Conservation (phyloP, 108 stramenopile genomes). For the Poteriospumella lacustris region DNA sequence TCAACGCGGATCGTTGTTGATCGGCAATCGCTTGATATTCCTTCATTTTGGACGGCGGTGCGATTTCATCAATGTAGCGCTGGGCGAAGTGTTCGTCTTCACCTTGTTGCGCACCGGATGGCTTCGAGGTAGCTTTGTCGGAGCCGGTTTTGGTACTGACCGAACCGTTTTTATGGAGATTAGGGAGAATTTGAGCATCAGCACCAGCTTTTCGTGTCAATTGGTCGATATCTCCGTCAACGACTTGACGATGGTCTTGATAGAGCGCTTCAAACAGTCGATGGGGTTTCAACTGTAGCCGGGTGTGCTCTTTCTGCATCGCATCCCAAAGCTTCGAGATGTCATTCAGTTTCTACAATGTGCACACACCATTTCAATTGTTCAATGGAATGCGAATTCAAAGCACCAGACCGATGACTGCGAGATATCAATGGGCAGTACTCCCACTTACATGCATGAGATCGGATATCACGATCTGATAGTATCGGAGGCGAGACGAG, state of each 20-base stretch:
- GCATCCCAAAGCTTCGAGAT: not conserved
- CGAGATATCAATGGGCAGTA: not conserved
- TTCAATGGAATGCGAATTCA: not conserved
- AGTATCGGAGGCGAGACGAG: not conserved
- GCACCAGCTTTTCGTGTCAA: not conserved
- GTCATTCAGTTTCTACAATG: not conserved
- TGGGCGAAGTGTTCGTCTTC: not conserved
- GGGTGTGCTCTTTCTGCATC: not conserved
- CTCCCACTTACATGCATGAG: not conserved
- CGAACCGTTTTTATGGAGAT: not conserved
- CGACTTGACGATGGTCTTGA: not conserved
- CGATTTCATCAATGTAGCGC: not conserved
- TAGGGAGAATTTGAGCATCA: not conserved
- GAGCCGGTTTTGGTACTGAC: not conserved
- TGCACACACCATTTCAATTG: not conserved
- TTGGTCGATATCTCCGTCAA: not conserved
- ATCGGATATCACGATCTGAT: not conserved
- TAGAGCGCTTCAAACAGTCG: not conserved
- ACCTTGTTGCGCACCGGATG: too few relatives aligned
- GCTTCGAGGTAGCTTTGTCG: too few relatives aligned
- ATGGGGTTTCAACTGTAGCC: not conserved
- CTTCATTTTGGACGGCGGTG: slow-evolving; percentile 8
- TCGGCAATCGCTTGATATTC: not conserved
- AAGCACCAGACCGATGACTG: not conserved
- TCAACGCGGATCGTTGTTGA: not conserved